These are phyloP conservation scores for Leccinellum albellum DNA, from an alignment of 768 basidiomycete species.

Conservation along the genomic window DNA sequence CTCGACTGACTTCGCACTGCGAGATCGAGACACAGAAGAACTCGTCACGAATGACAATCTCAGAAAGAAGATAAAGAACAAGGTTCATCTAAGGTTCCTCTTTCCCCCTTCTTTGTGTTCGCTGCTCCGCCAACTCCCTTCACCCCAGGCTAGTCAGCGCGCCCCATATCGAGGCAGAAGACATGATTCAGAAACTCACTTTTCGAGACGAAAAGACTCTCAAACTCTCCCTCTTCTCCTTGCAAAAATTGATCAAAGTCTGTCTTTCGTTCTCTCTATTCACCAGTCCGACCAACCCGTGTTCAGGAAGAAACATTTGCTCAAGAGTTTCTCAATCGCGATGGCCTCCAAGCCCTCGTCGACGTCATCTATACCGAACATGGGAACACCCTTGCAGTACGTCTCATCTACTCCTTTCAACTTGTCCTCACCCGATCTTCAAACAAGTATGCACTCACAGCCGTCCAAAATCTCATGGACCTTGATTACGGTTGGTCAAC, in stretches of 20 bases:
- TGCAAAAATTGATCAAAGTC: conserved; percentile 79
- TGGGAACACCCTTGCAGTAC: conserved; percentile 84
- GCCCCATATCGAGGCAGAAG: conserved; percentile 73
- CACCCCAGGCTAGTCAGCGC: conserved; percentile 67
- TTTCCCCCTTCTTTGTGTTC: background rate
- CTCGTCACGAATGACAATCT: conserved; percentile 87
- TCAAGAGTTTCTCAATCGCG: conserved; percentile 67
- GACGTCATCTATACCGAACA: conserved; percentile 60
- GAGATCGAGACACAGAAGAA: conserved; percentile 74
- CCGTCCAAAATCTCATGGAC: conserved; percentile 88
- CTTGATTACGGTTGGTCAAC: conserved; percentile 77
- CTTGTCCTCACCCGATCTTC: conserved; percentile 7
- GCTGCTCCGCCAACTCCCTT: background rate
- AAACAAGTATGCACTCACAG: conserved; percentile 73
- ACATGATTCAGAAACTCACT: conserved; percentile 67
- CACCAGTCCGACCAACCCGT: background rate
- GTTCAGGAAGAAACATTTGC: conserved; percentile 80
- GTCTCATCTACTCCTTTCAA: conserved; percentile 16
- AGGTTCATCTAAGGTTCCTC: conserved; percentile 72
- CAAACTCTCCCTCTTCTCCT: conserved; percentile 66
- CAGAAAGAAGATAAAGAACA: conserved; percentile 74
- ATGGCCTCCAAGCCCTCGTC: conserved; percentile 70
- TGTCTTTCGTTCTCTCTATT: conserved; percentile 15
- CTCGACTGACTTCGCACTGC: conserved; percentile 66
- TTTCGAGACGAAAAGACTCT: conserved; percentile 57